Evolutionary conservation across 805 yeast species (phyloP), one percentile per base, ranked within the genome.

Genomic region (Lipomyces chichibuensis): DNA sequence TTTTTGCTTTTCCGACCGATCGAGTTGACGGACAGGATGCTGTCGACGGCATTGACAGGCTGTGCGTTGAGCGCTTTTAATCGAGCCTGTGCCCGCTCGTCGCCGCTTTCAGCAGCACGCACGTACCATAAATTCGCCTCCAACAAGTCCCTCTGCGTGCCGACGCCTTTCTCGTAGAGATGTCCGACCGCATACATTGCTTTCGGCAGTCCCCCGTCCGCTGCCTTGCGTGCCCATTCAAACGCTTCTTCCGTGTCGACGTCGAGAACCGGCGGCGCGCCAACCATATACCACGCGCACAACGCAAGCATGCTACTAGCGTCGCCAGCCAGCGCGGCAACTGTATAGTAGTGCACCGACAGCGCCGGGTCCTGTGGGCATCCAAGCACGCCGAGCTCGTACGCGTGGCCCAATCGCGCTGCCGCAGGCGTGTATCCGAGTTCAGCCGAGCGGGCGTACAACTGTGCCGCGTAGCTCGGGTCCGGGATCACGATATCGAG

Each of bases 241-340:
- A 88, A 94, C 0, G 98, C 96, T 78, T 93, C 97, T 62, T 80
- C 84, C 63, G 88, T 90, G 77, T 93, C 94, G 69, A 85, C 85
- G 8, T 87, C 88, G 73, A 95, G 83, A 57, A 85, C 85, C n/a
- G 95, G 93, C 43, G 90, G 93, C 43, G 91, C 88, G 0, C 99
- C 99, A 33, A 92, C 89, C 77, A 94, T 82, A 76, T 94, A 95
- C 98, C 98, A 95, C 1, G 98, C 97, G 77, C 98, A 93, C 80
- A 94, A 82, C 1, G 97, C 93, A 74, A 94, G 82, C 97, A 94
- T 95, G 11, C 97, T 88, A 59, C 85, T 87, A 0, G 96, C 84
- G 77, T 95, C 97, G 6, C 97, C 97, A 3, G 88, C 88, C 37
- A 88, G 77, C 0, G 98, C 97, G 0, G 97, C 97, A 70, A 90